phyloP scores from a whole-genome alignment of 2,329 filamentous ascomycete genomes.

The Colletotrichum neosansevieriae region DNA sequence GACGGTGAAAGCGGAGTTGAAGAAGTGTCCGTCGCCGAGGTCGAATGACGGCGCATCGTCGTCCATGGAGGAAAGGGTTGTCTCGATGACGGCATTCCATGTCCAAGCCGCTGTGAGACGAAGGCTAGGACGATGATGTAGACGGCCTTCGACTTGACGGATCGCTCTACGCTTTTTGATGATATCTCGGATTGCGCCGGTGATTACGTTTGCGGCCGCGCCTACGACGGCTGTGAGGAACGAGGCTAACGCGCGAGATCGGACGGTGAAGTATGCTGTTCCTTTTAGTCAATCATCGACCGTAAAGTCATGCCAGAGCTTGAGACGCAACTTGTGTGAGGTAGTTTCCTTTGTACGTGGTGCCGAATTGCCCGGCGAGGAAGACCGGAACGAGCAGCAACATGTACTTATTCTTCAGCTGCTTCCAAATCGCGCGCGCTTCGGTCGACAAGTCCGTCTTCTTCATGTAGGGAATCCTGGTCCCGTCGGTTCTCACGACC shows the following conservation, averaged over 20 bases:
- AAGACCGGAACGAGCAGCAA: conserved; percentile 32
- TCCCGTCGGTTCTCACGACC: conserved; percentile 57
- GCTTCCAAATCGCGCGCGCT: conserved; percentile 32
- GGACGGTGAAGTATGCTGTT: conserved; percentile 34
- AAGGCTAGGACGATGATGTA: conserved; percentile 26
- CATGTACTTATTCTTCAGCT: conserved; percentile 36
- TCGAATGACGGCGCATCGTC: conserved; percentile 30
- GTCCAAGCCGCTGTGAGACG: conserved; percentile 23
- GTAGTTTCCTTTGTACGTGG: conserved; percentile 34
- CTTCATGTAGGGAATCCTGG: conserved; percentile 46
- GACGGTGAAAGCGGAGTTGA: conserved; percentile 30
- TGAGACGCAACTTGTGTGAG: conserved; percentile 28
- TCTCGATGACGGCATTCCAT: conserved; percentile 35
- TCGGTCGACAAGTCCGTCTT: conserved; percentile 26
- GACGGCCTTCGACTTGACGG: conserved; percentile 30
- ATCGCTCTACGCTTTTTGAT: conserved; percentile 14
- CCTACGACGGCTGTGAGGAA: conserved; percentile 34
- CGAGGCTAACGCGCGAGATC: conserved; percentile 26
- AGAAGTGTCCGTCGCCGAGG: conserved; percentile 26
- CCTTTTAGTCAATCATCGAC: not conserved
- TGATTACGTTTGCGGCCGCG: conserved; percentile 22
- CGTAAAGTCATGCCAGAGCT: too few relatives aligned
- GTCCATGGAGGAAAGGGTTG: conserved; percentile 17
- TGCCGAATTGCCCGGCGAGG: conserved; percentile 30
- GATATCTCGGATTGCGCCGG: conserved; percentile 27